Percentiles rank a stretch among this genome's conserved stretches.
Conservation (phyloP, 352 stramenopile genomes). For the Phytopythium chamaehyphon region DNA sequence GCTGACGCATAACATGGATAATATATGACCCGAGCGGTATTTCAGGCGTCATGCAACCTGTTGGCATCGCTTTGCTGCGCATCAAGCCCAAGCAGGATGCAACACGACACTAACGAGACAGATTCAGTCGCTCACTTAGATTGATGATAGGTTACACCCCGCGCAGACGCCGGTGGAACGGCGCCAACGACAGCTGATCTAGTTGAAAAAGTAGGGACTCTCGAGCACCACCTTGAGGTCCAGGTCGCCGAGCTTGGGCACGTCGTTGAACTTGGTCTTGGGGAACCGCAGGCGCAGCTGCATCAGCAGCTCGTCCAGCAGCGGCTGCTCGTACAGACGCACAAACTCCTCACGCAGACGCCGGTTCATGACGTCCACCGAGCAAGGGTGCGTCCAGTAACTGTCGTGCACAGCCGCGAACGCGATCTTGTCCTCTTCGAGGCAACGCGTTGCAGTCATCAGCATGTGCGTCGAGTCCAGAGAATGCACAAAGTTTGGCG, state of each 20-base stretch:
- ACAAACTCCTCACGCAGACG: slow-evolving; percentile 93
- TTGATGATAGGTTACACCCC: too few relatives aligned
- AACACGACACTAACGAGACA: too few relatives aligned
- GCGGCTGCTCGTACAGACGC: slow-evolving; percentile 95
- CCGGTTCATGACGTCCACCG: slow-evolving; percentile 96
- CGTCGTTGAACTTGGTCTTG: slow-evolving; percentile 90
- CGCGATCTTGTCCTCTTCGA: slow-evolving; percentile 84
- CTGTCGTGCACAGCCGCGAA: slow-evolving; percentile 99
- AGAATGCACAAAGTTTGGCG: slow-evolving; percentile 99
- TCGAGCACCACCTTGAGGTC: slow-evolving; percentile 94
- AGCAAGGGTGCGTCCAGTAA: slow-evolving; percentile 98
- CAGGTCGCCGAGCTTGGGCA: slow-evolving; percentile 92
- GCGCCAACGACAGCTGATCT: slow-evolving; percentile 17
- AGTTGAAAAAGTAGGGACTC: slow-evolving; percentile 99
- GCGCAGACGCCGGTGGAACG: too few relatives aligned
- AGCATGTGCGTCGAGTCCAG: slow-evolving; percentile 99
- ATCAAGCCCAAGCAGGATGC: too few relatives aligned
- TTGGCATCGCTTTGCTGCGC: too few relatives aligned
- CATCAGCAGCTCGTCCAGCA: slow-evolving; percentile 94
- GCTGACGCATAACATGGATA: too few relatives aligned
- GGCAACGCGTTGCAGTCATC: slow-evolving; percentile 95
- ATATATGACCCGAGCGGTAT: too few relatives aligned
- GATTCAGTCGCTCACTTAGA: too few relatives aligned
- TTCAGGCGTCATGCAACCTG: too few relatives aligned
- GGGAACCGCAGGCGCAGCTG: slow-evolving; percentile 95